These are phyloP conservation scores for Chaetomidium leptoderma DNA, from an alignment of 495 filamentous ascomycete genomes.

Conservation along the genomic window DNA sequence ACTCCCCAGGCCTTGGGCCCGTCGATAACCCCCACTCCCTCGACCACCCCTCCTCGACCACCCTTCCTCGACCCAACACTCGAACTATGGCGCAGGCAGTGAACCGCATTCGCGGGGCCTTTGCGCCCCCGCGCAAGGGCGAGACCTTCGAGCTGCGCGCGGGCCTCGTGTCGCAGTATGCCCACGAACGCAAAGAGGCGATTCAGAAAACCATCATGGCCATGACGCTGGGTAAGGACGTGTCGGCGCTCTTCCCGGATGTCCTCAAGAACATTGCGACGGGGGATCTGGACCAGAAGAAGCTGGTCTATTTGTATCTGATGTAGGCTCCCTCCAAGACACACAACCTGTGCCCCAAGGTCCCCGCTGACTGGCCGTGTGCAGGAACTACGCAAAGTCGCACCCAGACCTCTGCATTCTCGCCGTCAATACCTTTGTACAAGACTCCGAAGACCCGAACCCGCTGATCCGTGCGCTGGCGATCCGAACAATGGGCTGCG, in stretches of 20 bases:
- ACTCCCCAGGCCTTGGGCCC: conserved; percentile 1
- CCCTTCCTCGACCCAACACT: conserved; percentile 2
- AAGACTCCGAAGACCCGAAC: conserved; percentile 98
- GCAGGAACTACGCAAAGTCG: conserved; percentile 98
- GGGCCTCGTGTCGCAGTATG: conserved; percentile 97
- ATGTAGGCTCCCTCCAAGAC: conserved; percentile 61
- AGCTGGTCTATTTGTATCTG: conserved; percentile 96
- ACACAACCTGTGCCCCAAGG: not conserved
- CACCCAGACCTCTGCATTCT: conserved; percentile 98
- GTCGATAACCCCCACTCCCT: conserved; percentile 4
- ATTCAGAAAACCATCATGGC: conserved; percentile 99
- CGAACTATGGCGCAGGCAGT: conserved; percentile 68
- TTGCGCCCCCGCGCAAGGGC: conserved; percentile 86
- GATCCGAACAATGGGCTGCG: conserved; percentile 99
- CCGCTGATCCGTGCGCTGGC: conserved; percentile 90
- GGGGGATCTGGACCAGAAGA: conserved; percentile 94
- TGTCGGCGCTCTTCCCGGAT: conserved; percentile 94
- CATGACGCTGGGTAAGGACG: conserved; percentile 98
- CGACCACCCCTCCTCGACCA: conserved; percentile 5
- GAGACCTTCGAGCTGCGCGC: conserved; percentile 98
- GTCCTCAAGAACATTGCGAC: conserved; percentile 99
- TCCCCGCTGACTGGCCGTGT: conserved; percentile 23
- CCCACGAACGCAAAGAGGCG: conserved; percentile 96
- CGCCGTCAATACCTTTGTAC: conserved; percentile 98
- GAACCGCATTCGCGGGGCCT: conserved; percentile 91